phyloP scores from a whole-genome alignment of 208 protist species.

The Leishmania arabica region DNA sequence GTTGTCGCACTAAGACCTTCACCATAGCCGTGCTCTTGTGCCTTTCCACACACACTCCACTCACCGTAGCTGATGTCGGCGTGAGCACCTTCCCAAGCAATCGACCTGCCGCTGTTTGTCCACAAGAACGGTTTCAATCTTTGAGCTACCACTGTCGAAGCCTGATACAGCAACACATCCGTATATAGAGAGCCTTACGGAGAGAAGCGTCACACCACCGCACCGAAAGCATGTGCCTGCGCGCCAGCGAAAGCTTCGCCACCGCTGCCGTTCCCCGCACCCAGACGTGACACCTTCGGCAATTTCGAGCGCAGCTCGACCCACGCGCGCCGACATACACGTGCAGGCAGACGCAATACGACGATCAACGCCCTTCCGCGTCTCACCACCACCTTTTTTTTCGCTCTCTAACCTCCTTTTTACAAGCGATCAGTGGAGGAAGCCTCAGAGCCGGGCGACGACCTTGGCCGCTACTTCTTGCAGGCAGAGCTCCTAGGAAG shows the following conservation, averaged over 20 bases:
- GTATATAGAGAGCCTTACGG: not conserved
- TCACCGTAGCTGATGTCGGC: not conserved
- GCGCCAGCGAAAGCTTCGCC: not conserved
- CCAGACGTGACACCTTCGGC: not conserved
- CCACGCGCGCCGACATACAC: not conserved
- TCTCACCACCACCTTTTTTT: not conserved
- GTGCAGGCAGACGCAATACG: not conserved
- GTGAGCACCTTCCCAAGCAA: not conserved
- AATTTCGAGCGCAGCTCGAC: not conserved
- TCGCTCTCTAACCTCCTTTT: not conserved
- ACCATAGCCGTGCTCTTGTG: not conserved
- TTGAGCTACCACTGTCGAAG: not conserved
- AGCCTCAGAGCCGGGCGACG: not conserved
- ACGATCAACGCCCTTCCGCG: not conserved
- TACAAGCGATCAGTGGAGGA: not conserved
- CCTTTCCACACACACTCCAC: not conserved
- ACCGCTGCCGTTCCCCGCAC: not conserved
- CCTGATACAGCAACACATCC: not conserved
- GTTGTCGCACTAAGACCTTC: not conserved
- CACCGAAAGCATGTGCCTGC: not conserved
- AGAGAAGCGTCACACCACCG: not conserved
- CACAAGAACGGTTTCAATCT: not conserved
- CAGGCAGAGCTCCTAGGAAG: constrained; percentile 21
- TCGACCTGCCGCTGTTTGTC: not conserved
- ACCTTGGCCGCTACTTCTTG: not conserved